Base-by-base conservation (phyloP, 1,284 basidiomycete genomes). In the Microbotryomycetes sp. region DNA sequence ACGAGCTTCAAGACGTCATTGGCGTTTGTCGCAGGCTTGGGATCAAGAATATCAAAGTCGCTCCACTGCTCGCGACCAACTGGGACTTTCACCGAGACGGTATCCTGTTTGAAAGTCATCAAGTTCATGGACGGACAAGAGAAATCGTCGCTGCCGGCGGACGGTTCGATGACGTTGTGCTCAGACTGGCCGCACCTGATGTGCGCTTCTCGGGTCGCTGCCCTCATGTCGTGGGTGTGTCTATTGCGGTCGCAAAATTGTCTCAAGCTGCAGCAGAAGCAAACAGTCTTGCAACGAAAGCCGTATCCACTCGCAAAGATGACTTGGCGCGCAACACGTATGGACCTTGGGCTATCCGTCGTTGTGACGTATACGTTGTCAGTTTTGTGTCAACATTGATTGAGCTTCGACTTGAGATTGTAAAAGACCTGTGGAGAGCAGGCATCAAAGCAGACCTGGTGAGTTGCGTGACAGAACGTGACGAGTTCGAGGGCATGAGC, bases 341-440 rank as follows among this genome's bases (percentile, higher is more conserved):
- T n/a, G 80, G 79, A 16, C 78, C 77, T 0, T 76, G 74, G 72
- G 73, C 75, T 28, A 73, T 76, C 5, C 72, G 80, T 58, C 77
- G 81, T 29, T 82, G 80, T 64, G 81, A 82, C 66, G 81, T 82
- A 23, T 83, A 82, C 63, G 77, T 83, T 2, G 79, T 79, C 5
- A 74, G 74, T 1, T 79, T 78, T 53, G 73, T 74, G 5, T 75
- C 77, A 0, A 79, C 78, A 0, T 73, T 80, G 62, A 73, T 81
- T 6, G 72, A 77, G 14, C 72, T 74, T 5, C 74, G 81, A 6
- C 74, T 82, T 51, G 75, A 76, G 45, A 72, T 83, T 46, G 78
- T 78, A 16, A 76, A 78, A 6, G 79, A 81, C 66, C 74, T 83
- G 6, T 83, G 82, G 82, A 72, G 77, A 15, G 76, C 78, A 3